Percentiles rank a stretch among this genome's conserved stretches.
Conservation (phyloP, 225 moss, liverwort and hornwort species). For the Pseudisothecium myosuroides region DNA sequence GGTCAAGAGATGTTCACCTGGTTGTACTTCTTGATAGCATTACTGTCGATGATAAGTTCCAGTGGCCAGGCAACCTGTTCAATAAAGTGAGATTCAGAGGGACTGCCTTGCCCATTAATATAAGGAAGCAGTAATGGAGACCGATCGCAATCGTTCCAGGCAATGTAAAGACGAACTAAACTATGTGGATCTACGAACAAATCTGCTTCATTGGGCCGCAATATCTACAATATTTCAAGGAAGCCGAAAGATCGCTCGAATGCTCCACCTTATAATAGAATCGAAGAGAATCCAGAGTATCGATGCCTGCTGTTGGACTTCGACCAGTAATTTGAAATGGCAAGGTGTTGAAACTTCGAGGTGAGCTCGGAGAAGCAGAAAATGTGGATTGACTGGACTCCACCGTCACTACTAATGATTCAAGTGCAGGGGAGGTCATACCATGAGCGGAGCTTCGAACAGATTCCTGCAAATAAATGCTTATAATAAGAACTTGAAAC, state of each 20-base stretch:
- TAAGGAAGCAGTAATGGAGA: neutral
- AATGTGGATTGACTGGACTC: constrained; percentile 28
- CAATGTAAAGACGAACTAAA: neutral
- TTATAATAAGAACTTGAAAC: neutral
- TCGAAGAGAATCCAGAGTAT: constrained; percentile 78
- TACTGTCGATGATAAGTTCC: constrained; percentile 75
- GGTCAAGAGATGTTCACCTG: constrained; percentile 36
- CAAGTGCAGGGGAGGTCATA: constrained; percentile 72
- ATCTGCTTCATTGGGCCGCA: neutral
- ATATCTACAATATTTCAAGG: neutral
- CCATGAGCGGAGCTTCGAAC: constrained; percentile 93
- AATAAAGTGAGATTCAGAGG: neutral
- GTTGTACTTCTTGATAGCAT: constrained; percentile 81
- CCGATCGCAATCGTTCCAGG: neutral
- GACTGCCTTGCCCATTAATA: neutral
- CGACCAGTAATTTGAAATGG: constrained; percentile 78
- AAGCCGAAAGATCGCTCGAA: neutral
- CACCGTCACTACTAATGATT: constrained; percentile 81
- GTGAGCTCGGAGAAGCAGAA: constrained; percentile 15
- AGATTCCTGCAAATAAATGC: constrained; percentile 60
- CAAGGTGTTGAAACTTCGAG: constrained; percentile 30
- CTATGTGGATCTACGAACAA: neutral
- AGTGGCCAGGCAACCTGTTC: constrained; percentile 93
- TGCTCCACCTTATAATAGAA: constrained; percentile 74
- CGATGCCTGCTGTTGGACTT: constrained; percentile 75